Evolutionary conservation across 2,329 filamentous ascomycete genomes (phyloP), one percentile per base, ranked within the genome.

Genomic region (Monosporascus ibericus): DNA sequence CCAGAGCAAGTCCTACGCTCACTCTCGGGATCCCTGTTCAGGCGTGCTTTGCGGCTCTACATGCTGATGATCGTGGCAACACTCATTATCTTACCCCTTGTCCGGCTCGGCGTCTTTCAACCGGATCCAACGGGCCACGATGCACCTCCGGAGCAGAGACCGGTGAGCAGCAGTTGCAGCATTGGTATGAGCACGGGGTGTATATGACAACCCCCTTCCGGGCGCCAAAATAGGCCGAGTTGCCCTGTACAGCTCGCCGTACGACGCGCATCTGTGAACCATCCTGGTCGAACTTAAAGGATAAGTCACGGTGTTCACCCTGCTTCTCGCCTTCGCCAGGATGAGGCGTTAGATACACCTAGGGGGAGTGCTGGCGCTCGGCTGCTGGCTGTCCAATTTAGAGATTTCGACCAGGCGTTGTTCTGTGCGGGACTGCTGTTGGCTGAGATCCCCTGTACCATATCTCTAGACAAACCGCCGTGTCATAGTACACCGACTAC

Each of bases 191-290:
- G 40, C 62, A 63, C 34, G 58, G 66, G 38, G 46, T 36, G 5
- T 20, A 44, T 24, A 52, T 58, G 52, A 51, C 54, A 14, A 57
- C 57, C 51, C 57, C 55, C 8, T 66, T 71, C 49, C 65, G 64
- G 50, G 60, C 62, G 54, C n/a, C n/a, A 65, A 70, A 44, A 62
- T 63, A 20, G 70, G 68, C 64, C 65, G 71, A 37, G 48, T 47
- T 3, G 63, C 69, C 50, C 50, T 72, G 48, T 61, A 62, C 22
- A 68, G 67, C 6, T 58, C 55, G 44, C 61, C 58, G 6, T 61
- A 61, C 44, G 54, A 58, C 25, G 50, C 52, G 15, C 56, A 60
- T 44, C 50, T 60, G 2, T 63, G 60, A 59, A 61, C 59, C 3
- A 60, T 63, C 44, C 60, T 59, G 3, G 48, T 59, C 5, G 60